These are phyloP conservation scores for Murraya paniculata DNA, from an alignment of 345 rosid genomes.

Conservation along the genomic window DNA sequence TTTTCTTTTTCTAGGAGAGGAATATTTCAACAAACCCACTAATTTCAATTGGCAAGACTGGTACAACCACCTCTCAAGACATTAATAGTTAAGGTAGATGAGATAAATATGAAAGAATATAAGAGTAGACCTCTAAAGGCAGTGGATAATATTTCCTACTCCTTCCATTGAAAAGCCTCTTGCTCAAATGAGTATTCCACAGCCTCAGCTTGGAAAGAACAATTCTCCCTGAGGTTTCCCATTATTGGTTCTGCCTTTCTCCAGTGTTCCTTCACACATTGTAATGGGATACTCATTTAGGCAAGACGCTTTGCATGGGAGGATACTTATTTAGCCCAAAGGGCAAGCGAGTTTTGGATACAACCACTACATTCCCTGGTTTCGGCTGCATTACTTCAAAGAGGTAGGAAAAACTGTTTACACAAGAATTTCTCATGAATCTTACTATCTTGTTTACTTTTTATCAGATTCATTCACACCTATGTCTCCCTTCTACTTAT, in stretches of 20 bases:
- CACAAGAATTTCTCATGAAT: constrained; percentile 1
- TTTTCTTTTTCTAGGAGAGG: background rate
- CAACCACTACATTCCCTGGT: background rate
- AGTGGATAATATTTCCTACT: background rate
- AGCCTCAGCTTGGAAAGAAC: constrained; percentile 5
- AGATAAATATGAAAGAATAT: constrained; percentile 1
- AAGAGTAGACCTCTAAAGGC: background rate
- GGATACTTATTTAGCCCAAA: constrained; percentile 41
- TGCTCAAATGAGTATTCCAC: constrained; percentile 61
- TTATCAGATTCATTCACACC: background rate
- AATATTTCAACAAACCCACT: background rate
- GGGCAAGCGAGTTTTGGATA: constrained; percentile 25
- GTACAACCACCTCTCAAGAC: constrained; percentile 29
- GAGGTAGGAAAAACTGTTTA: constrained; percentile 5
- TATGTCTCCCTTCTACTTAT: background rate
- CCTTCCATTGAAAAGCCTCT: constrained; percentile 40
- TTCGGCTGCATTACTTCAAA: constrained; percentile 12
- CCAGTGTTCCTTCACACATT: background rate
- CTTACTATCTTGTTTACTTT: background rate
- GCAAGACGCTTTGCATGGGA: constrained; percentile 39
- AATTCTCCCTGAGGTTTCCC: constrained; percentile 6
- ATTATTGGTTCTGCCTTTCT: background rate
- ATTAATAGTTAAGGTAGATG: constrained; percentile 18
- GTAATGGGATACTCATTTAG: constrained; percentile 38
- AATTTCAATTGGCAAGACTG: background rate